Base-by-base conservation (phyloP, 2,329 filamentous ascomycete genomes). In the Ilyonectria mors-panacis region DNA sequence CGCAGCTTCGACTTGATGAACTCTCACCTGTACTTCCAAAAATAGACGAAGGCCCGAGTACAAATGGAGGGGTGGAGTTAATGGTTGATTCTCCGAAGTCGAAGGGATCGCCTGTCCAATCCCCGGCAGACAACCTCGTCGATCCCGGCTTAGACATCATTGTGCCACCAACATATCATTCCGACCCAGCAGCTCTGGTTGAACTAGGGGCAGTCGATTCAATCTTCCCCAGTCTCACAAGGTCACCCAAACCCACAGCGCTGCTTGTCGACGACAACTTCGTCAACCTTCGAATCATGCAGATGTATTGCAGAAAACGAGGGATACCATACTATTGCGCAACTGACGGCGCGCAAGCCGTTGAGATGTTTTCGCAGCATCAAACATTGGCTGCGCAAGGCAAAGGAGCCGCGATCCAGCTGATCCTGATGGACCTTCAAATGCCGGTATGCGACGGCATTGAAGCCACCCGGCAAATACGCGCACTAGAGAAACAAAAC, bases 221-320 rank as follows among this genome's bases (percentile, higher is more conserved):
- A 12, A 59, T 35, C 28, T 9, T 39, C 6, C n/a, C 42, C 13
- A 9, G 37, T 2, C 28, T 58, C 0, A 39, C 53, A 15, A 28
- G 12, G 5, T 21, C 62, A 7, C n/a, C 66, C 6, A 70, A 62
- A 0, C 78, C 78, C 3, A 62, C 63, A 17, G 75, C 75, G 0
- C 77, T 86, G 0, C 73, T 86, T 1, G 84, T 85, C 0, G 85
- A 86, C 66, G 85, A 86, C 66, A 86, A 86, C 51, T 61, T 80
- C 3, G 82, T 86, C 61, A 86, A 86, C 23, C 78, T 86, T 0
- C 83, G 84, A 21, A 84, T 86, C 28, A 70, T 86, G 30, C 77
- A 81, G 19, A 83, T 85, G 72, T 86, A 85, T 69, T 82, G 85
- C 56, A 80, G 82, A 60, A 81, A 82, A 47, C 77, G 83, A 12